A percentile compares a stretch with the other conserved stretches of the same genome.
Conservation (phyloP, 1,139 yeast species). For the Yamadazyma mexicana region DNA sequence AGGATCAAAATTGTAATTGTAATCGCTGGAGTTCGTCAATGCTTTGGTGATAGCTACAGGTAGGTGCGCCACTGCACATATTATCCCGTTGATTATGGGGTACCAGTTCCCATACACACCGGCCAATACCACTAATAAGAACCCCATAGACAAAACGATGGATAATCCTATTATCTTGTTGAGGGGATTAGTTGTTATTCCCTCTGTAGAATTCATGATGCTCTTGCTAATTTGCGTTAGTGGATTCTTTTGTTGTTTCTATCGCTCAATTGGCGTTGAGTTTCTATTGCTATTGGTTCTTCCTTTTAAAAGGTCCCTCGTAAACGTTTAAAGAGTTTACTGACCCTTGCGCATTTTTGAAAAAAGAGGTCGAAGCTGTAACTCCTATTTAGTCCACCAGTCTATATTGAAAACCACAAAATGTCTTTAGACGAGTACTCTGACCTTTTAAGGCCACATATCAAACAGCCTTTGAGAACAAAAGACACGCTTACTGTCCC, state of each 20-base stretch:
- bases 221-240: no score
- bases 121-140: slow-evolving; percentile 73
- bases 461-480: slow-evolving; percentile 13
- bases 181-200: slow-evolving; percentile 53
- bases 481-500: slow-evolving; percentile 18
- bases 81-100: slow-evolving; percentile 61
- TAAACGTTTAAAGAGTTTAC: not conserved
- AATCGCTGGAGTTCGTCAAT: slow-evolving; percentile 32
- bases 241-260: no score
- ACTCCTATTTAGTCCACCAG: no score
- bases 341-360: slow-evolving; percentile 2
- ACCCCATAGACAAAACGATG: slow-evolving; percentile 73
- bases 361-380: no score
- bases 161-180: slow-evolving; percentile 75
- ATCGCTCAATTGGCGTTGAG: no score
- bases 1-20: slow-evolving; percentile 49
- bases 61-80: slow-evolving; percentile 62
- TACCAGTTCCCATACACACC: slow-evolving; percentile 78
- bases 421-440: slow-evolving; percentile 10
- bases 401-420: not conserved
- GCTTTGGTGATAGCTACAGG: slow-evolving; percentile 54
- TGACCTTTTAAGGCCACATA: slow-evolving; percentile 18
- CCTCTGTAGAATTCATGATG: slow-evolving; percentile 4
- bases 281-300: no score
- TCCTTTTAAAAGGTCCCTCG: not conserved